These are phyloP conservation scores for Ophiostoma tasmaniense DNA, from an alignment of 2,329 filamentous ascomycete species.

Conservation along the genomic window DNA sequence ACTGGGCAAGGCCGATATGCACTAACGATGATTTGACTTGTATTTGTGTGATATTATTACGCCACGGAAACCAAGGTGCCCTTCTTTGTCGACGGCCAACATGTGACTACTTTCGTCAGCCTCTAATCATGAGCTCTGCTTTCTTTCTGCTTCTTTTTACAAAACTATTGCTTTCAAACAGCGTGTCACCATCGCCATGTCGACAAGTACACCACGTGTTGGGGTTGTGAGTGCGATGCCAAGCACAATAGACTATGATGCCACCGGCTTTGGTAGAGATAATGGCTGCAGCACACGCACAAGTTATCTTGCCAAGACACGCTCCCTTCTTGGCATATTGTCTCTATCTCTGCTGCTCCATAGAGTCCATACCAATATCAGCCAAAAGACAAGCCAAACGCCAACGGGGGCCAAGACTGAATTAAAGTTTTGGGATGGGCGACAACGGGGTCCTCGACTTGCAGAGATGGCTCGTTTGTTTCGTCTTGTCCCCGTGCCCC, in stretches of 20 bases:
- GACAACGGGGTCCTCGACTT: background rate
- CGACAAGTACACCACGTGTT: background rate
- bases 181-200: background rate
- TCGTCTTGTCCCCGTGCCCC: background rate
- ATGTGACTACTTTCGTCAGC: background rate
- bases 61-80: background rate
- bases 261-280: conserved; percentile 2
- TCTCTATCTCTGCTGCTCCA: background rate
- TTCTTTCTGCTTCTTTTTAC: background rate
- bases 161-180: background rate
- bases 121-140: background rate
- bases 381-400: background rate
- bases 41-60: background rate
- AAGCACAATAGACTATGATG: conserved; percentile 1
- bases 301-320: conserved; percentile 3
- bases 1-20: background rate
- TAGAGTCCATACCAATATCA: background rate
- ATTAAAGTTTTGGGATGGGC: background rate
- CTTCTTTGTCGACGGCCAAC: background rate
- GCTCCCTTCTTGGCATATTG: background rate
- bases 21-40: background rate
- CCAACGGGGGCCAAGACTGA: background rate
- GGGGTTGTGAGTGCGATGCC: background rate
- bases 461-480: background rate
- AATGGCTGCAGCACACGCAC: background rate